These are phyloP conservation scores for Colletotrichum sp. DNA, from an alignment of 2,329 filamentous ascomycete species.

Conservation along the genomic window DNA sequence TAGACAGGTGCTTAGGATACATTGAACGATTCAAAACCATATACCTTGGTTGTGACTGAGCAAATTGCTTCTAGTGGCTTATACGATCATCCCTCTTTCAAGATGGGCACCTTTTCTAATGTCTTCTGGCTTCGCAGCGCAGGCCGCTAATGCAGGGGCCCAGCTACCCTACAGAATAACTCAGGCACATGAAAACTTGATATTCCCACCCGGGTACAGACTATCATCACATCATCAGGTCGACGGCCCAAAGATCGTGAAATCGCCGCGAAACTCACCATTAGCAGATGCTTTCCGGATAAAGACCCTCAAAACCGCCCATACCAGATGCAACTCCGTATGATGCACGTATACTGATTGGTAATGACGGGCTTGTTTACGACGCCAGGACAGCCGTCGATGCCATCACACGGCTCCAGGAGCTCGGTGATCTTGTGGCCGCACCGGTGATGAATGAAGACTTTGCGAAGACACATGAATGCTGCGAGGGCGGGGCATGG, in stretches of 20 bases:
- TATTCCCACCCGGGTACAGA: not conserved
- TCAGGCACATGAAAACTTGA: not conserved
- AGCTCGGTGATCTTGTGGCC: constrained; percentile 34
- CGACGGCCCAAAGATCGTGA: not conserved
- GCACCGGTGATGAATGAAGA: constrained; percentile 36
- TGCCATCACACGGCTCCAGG: constrained; percentile 28
- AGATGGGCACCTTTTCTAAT: not conserved
- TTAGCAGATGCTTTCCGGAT: not conserved
- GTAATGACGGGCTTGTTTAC: constrained; percentile 26
- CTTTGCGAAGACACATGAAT: constrained; percentile 30
- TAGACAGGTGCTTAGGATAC: not conserved
- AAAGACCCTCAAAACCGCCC: constrained; percentile 27
- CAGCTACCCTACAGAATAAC: not conserved
- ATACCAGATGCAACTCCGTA: constrained; percentile 28
- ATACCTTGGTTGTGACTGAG: not conserved
- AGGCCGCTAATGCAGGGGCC: not conserved
- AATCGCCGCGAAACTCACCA: not conserved
- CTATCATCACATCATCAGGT: not conserved
- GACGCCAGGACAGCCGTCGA: constrained; percentile 27
- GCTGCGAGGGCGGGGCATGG: not conserved
- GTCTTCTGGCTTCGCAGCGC: not conserved
- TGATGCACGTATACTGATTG: constrained; percentile 35
- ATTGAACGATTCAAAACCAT: not conserved
- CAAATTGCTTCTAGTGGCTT: not conserved
- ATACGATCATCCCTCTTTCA: not conserved